Conservation (phyloP, 805 yeast species). For the Candida sakaeoensis region DNA sequence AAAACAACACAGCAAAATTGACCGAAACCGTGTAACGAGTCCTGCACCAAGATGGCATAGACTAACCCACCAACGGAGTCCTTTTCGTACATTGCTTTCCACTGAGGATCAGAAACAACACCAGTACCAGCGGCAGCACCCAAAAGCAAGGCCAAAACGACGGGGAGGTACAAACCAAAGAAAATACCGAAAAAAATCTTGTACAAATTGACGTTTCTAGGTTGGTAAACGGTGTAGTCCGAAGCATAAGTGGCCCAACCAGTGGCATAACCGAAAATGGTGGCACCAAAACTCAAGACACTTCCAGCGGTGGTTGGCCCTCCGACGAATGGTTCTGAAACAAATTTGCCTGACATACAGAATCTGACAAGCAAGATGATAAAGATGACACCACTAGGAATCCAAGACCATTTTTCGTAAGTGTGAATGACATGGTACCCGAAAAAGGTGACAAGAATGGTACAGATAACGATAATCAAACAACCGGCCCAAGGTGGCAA, state of each 20-base stretch:
- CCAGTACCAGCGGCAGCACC: slow-evolving; percentile 89
- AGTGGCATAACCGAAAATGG: slow-evolving; percentile 83
- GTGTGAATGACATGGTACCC: slow-evolving; percentile 81
- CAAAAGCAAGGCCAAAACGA: slow-evolving; percentile 66
- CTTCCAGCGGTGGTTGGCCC: slow-evolving; percentile 72
- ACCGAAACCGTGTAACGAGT: slow-evolving; percentile 85
- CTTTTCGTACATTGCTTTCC: slow-evolving; percentile 25
- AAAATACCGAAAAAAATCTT: slow-evolving; percentile 64
- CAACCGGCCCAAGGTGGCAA: slow-evolving; percentile 93
- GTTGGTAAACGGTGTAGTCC: slow-evolving; percentile 88
- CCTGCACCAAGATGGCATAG: slow-evolving; percentile 69
- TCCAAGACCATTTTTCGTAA: slow-evolving; percentile 86
- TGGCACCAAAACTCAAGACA: slow-evolving; percentile 78
- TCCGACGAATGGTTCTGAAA: slow-evolving; percentile 42
- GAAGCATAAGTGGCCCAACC: slow-evolving; percentile 95
- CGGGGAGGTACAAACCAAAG: slow-evolving; percentile 63
- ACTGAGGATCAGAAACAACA: slow-evolving; percentile 35
- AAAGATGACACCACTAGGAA: slow-evolving; percentile 72
- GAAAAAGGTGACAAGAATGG: slow-evolving; percentile 72
- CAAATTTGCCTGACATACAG: slow-evolving; percentile 61
- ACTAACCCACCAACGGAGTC: slow-evolving; percentile 65
- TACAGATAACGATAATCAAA: slow-evolving; percentile 61
- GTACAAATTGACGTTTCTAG: slow-evolving; percentile 52
- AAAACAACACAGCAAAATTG: slow-evolving; percentile 82
- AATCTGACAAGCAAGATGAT: slow-evolving; percentile 76